Percentiles rank a stretch among this genome's conserved stretches.
These are phyloP conservation scores for Pouteria glomerata DNA, from an alignment of 148 eudicot species.

Conservation along the genomic window DNA sequence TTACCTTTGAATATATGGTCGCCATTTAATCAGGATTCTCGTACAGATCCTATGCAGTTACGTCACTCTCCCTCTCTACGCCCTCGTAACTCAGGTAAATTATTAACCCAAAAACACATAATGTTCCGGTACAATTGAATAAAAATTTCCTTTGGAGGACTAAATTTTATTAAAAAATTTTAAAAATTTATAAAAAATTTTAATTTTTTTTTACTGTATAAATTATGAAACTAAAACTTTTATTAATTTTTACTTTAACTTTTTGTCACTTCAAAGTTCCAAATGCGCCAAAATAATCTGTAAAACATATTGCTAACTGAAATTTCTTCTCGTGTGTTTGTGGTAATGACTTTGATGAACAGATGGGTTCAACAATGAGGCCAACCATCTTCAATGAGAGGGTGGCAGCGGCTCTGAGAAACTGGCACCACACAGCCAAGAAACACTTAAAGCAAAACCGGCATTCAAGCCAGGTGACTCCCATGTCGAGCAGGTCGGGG, in stretches of 20 bases:
- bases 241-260: too few relatives aligned
- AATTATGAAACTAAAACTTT: too few relatives aligned
- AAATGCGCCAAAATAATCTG: too few relatives aligned
- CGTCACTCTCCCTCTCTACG: slow-evolving; percentile 49
- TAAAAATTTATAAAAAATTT: too few relatives aligned
- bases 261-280: too few relatives aligned
- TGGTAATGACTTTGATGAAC: too few relatives aligned
- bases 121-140: too few relatives aligned
- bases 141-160: too few relatives aligned
- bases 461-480: slow-evolving; percentile 17
- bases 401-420: slow-evolving; percentile 26
- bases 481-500: slow-evolving; percentile 25
- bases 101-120: background rate
- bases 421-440: slow-evolving; percentile 43
- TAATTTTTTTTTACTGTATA: too few relatives aligned
- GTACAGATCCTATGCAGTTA: slow-evolving; percentile 45
- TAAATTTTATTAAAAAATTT: too few relatives aligned
- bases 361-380: slow-evolving; percentile 55
- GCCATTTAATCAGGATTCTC: slow-evolving; percentile 26
- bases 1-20: background rate
- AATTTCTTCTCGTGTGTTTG: too few relatives aligned
- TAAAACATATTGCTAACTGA: too few relatives aligned
- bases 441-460: slow-evolving; percentile 27
- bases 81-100: slow-evolving; percentile 48
- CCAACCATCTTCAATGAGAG: slow-evolving; percentile 45